Percentiles rank a stretch among this genome's conserved stretches.
Conservation (phyloP, 345 rosid genomes). For the Viola odorata region DNA sequence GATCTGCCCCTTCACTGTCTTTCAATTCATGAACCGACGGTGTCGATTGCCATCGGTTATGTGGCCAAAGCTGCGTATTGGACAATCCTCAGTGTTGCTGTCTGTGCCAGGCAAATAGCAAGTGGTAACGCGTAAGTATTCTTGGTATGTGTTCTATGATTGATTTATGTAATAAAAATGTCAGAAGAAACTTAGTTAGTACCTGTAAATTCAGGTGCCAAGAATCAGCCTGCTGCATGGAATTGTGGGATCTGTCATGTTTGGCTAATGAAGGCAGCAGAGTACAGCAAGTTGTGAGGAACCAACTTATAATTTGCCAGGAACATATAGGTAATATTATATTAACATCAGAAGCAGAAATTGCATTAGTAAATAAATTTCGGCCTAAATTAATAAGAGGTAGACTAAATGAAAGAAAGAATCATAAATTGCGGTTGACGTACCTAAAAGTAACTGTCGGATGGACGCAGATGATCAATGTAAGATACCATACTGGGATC, state of each 20-base stretch:
- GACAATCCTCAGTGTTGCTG: constrained; percentile 3
- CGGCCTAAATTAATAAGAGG: no score
- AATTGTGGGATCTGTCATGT: neutral
- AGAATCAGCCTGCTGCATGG: neutral
- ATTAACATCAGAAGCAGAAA: no score
- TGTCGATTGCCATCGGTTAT: neutral
- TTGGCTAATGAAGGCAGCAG: neutral
- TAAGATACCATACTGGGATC: neutral
- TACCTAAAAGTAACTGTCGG: neutral
- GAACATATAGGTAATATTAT: neutral
- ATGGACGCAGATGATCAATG: constrained; percentile 5
- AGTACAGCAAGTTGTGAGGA: neutral
- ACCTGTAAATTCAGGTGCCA: neutral
- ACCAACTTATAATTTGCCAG: neutral
- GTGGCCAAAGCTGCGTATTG: constrained; percentile 3
- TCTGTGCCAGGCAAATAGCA: neutral
- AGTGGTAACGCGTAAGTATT: neutral
- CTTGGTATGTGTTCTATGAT: neutral
- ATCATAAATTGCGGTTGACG: neutral
- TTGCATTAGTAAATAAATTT: no score
- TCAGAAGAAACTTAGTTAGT: neutral
- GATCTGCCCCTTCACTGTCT: neutral
- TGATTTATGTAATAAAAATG: no score
- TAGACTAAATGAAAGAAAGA: no score
- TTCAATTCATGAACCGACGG: neutral